Evolutionary conservation across 805 yeast genomes (phyloP).

Genomic region (Pichia thaimueangensis): DNA sequence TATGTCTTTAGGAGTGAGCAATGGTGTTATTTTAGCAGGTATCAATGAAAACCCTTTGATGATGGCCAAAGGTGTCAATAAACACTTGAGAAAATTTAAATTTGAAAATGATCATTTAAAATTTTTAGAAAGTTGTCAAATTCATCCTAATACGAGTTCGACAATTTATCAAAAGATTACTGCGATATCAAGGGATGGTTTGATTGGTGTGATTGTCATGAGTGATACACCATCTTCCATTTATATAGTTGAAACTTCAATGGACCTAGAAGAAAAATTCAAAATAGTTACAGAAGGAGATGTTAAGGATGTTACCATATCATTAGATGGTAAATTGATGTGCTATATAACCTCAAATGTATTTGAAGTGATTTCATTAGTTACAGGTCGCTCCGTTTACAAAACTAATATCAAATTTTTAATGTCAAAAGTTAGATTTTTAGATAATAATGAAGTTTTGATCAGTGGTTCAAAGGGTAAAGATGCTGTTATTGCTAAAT

Average conservation of each 20-base stretch:
- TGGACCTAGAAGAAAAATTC: conserved; percentile 45
- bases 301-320: conserved; percentile 60
- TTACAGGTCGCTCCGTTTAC: conserved; percentile 37
- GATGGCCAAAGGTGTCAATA: conserved; percentile 56
- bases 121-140: conserved; percentile 54
- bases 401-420: conserved; percentile 22
- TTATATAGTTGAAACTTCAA: conserved; percentile 49
- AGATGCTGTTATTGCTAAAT: conserved; percentile 38
- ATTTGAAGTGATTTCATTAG: conserved; percentile 46
- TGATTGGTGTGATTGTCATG: conserved; percentile 62
- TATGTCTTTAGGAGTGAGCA: conserved; percentile 61
- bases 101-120: conserved; percentile 56
- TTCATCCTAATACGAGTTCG: conserved; percentile 40
- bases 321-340: conserved; percentile 59
- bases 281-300: conserved; percentile 48
- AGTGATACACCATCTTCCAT: conserved; percentile 59
- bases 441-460: conserved; percentile 31
- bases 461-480: conserved; percentile 42
- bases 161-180: conserved; percentile 63
- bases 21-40: conserved; percentile 57
- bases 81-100: conserved; percentile 62
- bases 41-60: conserved; percentile 62
- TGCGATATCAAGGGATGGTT: conserved; percentile 49
- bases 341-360: conserved; percentile 53
- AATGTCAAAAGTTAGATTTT: conserved; percentile 29